Evolutionary conservation across 177 flowering plant genomes (phyloP).

Genomic region (Telopea speciosissima): DNA sequence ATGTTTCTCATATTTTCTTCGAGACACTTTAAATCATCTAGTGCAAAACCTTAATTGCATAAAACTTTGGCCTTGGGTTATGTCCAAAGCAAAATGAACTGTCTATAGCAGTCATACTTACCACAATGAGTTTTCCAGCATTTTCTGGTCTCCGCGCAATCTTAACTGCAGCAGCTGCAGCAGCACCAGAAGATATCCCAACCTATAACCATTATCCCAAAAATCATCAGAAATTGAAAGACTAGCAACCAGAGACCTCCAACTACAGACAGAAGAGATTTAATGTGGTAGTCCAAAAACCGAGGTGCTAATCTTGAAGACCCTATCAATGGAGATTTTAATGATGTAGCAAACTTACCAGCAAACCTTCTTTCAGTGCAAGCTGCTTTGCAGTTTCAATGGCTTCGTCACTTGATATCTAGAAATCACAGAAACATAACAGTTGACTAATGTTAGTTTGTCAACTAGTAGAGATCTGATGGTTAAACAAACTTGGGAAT

Average conservation of each 20-base stretch:
- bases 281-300: too few species aligned
- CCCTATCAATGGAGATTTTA: too few species aligned
- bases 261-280: neutral
- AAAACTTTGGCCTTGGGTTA: too few species aligned
- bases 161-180: conserved; percentile 70
- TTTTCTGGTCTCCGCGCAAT: conserved; percentile 65
- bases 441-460: too few species aligned
- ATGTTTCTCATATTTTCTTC: too few species aligned
- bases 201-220: conserved; percentile 30
- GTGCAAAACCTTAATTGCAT: too few species aligned
- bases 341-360: conserved; percentile 32
- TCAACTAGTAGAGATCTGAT: too few species aligned
- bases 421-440: too few species aligned
- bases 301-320: too few species aligned
- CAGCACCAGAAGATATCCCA: conserved; percentile 84
- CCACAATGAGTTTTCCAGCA: conserved; percentile 72
- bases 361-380: conserved; percentile 81
- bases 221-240: neutral
- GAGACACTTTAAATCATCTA: too few species aligned
- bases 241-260: neutral
- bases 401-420: neutral
- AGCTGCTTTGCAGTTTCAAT: conserved; percentile 58
- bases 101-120: conserved; percentile 25
- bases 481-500: too few species aligned
- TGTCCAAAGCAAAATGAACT: too few species aligned